phyloP scores from a whole-genome alignment of 1,284 basidiomycete species.

The Porogramme epimiltina region DNA sequence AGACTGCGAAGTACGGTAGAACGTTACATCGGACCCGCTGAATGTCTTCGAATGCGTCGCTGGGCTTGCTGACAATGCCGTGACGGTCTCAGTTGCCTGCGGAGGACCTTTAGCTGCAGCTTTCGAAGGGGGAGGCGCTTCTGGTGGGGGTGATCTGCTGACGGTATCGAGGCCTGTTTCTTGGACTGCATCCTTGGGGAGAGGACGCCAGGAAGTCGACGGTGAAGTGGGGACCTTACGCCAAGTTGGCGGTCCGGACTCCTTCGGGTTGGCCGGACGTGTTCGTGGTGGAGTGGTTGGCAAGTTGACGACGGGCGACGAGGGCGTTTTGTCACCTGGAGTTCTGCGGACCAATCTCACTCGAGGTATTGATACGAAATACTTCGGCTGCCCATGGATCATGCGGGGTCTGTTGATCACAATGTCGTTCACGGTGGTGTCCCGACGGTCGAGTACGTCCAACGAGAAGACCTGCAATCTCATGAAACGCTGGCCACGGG shows the following conservation, averaged over 20 bases:
- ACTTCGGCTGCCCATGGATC: slow-evolving; percentile 49
- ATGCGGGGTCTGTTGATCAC: slow-evolving; percentile 56
- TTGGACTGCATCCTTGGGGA: slow-evolving; percentile 11
- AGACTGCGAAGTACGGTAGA: slow-evolving; percentile 62
- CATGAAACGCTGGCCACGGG: slow-evolving; percentile 42
- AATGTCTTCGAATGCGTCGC: slow-evolving; percentile 45
- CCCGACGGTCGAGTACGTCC: slow-evolving; percentile 60
- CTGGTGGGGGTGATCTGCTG: slow-evolving; percentile 64
- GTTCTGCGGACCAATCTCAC: slow-evolving; percentile 10
- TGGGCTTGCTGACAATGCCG: slow-evolving; percentile 30
- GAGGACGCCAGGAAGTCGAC: slow-evolving; percentile 10
- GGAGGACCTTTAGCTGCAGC: slow-evolving; percentile 22
- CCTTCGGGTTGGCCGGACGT: slow-evolving; percentile 31
- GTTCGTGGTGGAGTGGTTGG: slow-evolving; percentile 37
- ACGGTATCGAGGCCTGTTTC: slow-evolving; percentile 44
- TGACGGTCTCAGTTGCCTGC: slow-evolving; percentile 23
- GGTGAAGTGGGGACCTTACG: slow-evolving; percentile 35
- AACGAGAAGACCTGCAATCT: slow-evolving; percentile 73
- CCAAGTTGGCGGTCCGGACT: slow-evolving; percentile 59
- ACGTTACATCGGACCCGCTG: slow-evolving; percentile 68
- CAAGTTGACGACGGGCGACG: slow-evolving; percentile 41
- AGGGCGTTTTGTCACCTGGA: neutral
- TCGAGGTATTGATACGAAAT: slow-evolving; percentile 58
- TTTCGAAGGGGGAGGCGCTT: slow-evolving; percentile 30
- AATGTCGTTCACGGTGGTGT: slow-evolving; percentile 70